Evolutionary conservation across 2,329 filamentous ascomycete species (phyloP).

Genomic region (Neofusicoccum ribis): DNA sequence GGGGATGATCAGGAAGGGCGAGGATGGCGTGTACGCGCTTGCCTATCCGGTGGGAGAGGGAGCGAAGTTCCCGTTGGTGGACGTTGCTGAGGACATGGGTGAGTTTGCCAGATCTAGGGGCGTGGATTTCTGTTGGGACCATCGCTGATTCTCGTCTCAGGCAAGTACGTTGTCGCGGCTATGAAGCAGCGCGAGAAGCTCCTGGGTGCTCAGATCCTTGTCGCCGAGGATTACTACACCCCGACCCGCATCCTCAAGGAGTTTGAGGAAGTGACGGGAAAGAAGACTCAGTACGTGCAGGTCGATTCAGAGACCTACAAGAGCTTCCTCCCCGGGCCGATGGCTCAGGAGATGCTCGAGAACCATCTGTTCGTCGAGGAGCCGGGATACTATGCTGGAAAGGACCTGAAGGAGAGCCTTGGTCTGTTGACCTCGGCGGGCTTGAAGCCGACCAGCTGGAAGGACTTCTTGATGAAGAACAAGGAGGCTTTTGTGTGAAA

Average conservation of each 20-base stretch:
- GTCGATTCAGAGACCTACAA: slow-evolving; percentile 46
- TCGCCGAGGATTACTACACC: slow-evolving; percentile 37
- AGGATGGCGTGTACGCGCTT: slow-evolving; percentile 18
- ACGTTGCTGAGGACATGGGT: slow-evolving; percentile 22
- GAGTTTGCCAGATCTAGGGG: not conserved
- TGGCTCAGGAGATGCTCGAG: slow-evolving; percentile 53
- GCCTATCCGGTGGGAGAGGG: slow-evolving; percentile 11
- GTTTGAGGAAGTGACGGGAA: slow-evolving; percentile 40
- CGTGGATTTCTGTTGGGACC: too few species aligned
- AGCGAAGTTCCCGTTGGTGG: slow-evolving; percentile 20
- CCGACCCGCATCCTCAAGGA: slow-evolving; percentile 29
- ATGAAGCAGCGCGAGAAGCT: slow-evolving; percentile 33
- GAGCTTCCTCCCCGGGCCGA: slow-evolving; percentile 39
- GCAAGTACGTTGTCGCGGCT: slow-evolving; percentile 29
- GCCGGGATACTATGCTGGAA: slow-evolving; percentile 56
- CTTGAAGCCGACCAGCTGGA: slow-evolving; percentile 43
- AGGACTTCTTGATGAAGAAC: slow-evolving; percentile 34
- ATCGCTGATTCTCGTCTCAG: not conserved
- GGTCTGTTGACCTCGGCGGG: slow-evolving; percentile 30
- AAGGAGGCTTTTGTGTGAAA: not conserved
- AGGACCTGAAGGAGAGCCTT: slow-evolving; percentile 41
- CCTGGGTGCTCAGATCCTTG: slow-evolving; percentile 47
- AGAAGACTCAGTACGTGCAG: slow-evolving; percentile 36
- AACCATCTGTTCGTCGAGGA: slow-evolving; percentile 55
- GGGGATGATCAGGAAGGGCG: not conserved